phyloP scores from a whole-genome alignment of 2,329 filamentous ascomycete species.

The Xylariaceae sp. region DNA sequence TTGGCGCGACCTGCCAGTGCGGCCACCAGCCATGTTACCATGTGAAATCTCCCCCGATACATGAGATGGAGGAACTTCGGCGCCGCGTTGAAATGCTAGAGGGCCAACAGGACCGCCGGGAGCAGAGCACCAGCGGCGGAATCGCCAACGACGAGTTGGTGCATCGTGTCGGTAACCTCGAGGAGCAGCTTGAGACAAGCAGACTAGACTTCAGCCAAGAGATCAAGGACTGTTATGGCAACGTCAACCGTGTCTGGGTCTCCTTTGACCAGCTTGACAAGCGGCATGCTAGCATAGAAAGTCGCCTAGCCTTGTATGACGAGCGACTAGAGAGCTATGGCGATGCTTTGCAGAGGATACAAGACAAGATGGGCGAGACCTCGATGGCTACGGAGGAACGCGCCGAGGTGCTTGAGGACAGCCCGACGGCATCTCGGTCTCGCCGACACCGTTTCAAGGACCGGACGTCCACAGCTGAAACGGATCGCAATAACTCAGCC shows the following conservation, averaged over 20 bases:
- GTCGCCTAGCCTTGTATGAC: constrained; percentile 35
- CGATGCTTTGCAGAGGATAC: constrained; percentile 40
- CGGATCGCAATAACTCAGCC: constrained; percentile 15
- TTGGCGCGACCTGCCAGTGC: constrained; percentile 52
- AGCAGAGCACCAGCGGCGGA: constrained; percentile 34
- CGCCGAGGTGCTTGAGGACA: constrained; percentile 44
- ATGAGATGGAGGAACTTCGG: constrained; percentile 45
- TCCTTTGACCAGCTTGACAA: constrained; percentile 42
- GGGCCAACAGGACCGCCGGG: constrained; percentile 36
- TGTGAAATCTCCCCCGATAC: constrained; percentile 40
- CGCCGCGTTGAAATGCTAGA: constrained; percentile 42
- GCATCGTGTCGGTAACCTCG: constrained; percentile 43
- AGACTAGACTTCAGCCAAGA: constrained; percentile 47
- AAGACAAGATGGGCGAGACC: constrained; percentile 43
- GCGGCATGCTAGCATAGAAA: constrained; percentile 33
- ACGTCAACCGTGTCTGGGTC: constrained; percentile 50
- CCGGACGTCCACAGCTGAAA: constrained; percentile 24
- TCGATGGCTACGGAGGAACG: constrained; percentile 50
- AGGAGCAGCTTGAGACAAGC: constrained; percentile 50
- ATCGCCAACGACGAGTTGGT: constrained; percentile 31
- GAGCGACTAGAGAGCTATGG: constrained; percentile 38
- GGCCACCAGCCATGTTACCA: constrained; percentile 58
- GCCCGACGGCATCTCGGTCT: constrained; percentile 22
- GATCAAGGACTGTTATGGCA: constrained; percentile 49
- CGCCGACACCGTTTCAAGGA: constrained; percentile 27